Evolutionary conservation across 768 basidiomycete genomes (phyloP), one percentile per base, ranked within the genome.

Genomic region (Mrakia hoshinonis): DNA sequence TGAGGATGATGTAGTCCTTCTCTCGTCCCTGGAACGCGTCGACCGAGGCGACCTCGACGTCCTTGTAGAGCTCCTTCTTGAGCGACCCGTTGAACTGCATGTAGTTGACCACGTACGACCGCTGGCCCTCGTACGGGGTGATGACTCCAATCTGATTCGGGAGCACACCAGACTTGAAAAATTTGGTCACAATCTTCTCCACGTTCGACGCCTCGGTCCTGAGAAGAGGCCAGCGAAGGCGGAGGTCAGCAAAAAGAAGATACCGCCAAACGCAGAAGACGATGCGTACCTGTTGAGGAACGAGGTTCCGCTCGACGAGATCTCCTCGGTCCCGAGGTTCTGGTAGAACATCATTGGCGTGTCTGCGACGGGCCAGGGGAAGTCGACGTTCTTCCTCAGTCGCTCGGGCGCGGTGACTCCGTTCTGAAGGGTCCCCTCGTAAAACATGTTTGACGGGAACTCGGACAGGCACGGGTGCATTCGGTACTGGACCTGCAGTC

Each of bases 331-430:
- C 0, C 96, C 96, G 62, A 99, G 81, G 77, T 99, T 99, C 84
- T 98, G 95, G 81, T 99, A 97, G 83, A 98, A 99, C 83, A 97
- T 97, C 95, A 99, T 98, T 20, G 96, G 96, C 0, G 92, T 95
- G 76, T 95, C 92, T 20, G 90, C 89, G 49, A 90, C 86, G 7
- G 96, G 96, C 96, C 96, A 98, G 0, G 96, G 96, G 81, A 98
- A 99, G 79, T 98, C 96, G 51, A 98, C 94, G 75, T 97, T 95
- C 85, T 95, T 97, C 81, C 94, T 85, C 74, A 99, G 82, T 49
- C 96, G 86, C 79, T 99, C 96, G 4, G 96, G 96, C 20, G 96
- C 96, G 13, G 96, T 99, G 67, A 99, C 96, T 79, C 96, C 96
- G 78, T 99, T 99, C 81, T 99, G 96, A 34, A 99, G 81, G 0